These are phyloP conservation scores for Dryas integrifolia DNA, from an alignment of 331 rosid genomes.

Conservation along the genomic window DNA sequence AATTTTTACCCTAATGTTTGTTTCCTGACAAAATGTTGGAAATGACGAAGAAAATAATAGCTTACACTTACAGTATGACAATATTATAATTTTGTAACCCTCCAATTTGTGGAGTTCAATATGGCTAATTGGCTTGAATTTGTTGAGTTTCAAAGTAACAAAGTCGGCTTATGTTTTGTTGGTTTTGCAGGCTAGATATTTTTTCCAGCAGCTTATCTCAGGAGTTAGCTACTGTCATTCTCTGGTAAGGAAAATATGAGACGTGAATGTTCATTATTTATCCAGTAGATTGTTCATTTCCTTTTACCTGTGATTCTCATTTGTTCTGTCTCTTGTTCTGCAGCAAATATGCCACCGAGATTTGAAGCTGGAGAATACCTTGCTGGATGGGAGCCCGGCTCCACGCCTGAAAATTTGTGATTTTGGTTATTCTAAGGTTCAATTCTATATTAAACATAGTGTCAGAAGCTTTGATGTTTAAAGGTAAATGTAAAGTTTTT, in stretches of 20 bases:
- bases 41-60: neutral
- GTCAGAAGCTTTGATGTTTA: constrained; percentile 21
- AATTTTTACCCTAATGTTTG: neutral
- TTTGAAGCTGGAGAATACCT: constrained; percentile 80
- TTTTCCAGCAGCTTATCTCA: constrained; percentile 93
- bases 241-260: constrained; percentile 47
- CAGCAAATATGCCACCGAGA: constrained; percentile 51
- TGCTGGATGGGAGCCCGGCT: constrained; percentile 86
- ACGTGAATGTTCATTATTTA: neutral
- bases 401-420: constrained; percentile 80
- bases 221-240: constrained; percentile 83
- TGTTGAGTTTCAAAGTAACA: constrained; percentile 13
- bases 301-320: neutral
- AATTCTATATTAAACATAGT: constrained; percentile 23
- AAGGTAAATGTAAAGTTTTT: constrained; percentile 8
- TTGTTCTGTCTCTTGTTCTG: neutral
- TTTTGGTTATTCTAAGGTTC: constrained; percentile 84
- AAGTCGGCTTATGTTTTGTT: constrained; percentile 17
- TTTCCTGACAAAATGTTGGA: neutral
- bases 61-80: neutral
- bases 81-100: neutral
- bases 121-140: neutral
- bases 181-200: constrained; percentile 75
- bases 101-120: neutral
- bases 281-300: neutral